Percentiles rank a stretch among this genome's conserved stretches.
Evolutionary conservation across 768 basidiomycete genomes (phyloP).

Genomic region (Neoboletus subvelutipes): DNA sequence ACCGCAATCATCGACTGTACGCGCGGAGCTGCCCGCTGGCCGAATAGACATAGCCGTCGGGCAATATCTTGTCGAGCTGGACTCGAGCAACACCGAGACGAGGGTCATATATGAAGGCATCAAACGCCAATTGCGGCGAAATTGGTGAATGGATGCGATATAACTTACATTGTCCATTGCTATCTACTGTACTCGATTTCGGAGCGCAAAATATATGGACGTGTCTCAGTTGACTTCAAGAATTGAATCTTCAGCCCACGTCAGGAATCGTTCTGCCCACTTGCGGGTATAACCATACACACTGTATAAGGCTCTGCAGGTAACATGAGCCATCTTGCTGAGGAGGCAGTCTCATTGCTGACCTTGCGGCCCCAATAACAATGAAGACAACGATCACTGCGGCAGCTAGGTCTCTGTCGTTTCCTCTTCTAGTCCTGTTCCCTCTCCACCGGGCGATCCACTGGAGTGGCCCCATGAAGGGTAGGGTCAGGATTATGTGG

Average conservation of each 20-base stretch:
- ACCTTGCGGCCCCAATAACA: conserved; percentile 64
- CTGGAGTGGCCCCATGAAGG: conserved; percentile 65
- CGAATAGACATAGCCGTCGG: conserved; percentile 72
- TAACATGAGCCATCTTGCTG: conserved; percentile 10
- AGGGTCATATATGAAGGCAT: conserved; percentile 64
- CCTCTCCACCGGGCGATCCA: conserved; percentile 68
- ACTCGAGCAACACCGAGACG: conserved; percentile 60
- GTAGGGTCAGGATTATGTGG: conserved; percentile 66
- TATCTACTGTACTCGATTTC: conserved; percentile 19
- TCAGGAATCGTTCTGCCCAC: conserved; percentile 56
- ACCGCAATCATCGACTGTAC: conserved; percentile 61
- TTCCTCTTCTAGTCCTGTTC: conserved; percentile 50
- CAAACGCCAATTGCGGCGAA: conserved; percentile 66
- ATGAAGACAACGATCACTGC: conserved; percentile 61
- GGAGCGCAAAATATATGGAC: conserved; percentile 8
- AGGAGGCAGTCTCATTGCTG: conserved; percentile 15
- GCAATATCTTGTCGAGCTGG: conserved; percentile 71
- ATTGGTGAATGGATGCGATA: conserved; percentile 52
- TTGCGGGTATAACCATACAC: conserved; percentile 66
- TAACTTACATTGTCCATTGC: conserved; percentile 3
- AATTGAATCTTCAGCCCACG: conserved; percentile 77
- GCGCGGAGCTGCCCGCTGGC: conserved; percentile 73
- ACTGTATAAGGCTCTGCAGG: conserved; percentile 61
- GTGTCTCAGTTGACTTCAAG: conserved; percentile 60
- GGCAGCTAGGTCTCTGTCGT: conserved; percentile 63